phyloP scores from a whole-genome alignment of 768 basidiomycete genomes.

The Suillus luteus region DNA sequence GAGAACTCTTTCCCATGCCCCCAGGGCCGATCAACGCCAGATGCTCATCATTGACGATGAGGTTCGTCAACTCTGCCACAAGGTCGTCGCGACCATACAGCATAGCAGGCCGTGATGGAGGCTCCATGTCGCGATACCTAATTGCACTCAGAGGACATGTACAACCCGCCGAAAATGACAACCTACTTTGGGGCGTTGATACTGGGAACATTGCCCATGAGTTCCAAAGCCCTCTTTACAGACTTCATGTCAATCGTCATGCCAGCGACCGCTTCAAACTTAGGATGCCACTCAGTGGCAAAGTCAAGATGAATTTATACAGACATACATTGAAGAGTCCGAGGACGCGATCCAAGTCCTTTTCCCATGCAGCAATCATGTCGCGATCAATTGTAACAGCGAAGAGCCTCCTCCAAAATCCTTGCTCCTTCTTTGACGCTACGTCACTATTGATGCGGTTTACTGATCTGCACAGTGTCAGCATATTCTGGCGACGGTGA shows the following conservation, averaged over 20 bases:
- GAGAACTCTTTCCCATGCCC: conserved; percentile 4
- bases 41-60: not conserved
- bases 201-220: not conserved
- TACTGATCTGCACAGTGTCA: no score
- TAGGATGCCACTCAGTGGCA: not conserved
- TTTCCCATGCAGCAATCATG: no score
- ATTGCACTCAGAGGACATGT: not conserved
- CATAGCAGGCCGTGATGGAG: not conserved
- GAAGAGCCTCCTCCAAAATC: no score
- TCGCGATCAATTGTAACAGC: no score
- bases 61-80: not conserved
- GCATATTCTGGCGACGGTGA: no score
- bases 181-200: not conserved
- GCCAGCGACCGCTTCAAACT: not conserved
- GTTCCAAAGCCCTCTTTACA: not conserved
- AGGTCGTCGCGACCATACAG: not conserved
- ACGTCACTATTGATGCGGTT: no score
- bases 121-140: not conserved
- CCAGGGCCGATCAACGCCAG: not conserved
- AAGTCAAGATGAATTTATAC: not conserved
- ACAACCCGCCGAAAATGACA: not conserved
- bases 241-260: not conserved
- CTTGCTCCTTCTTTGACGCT: no score
- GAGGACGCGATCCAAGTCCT: no score
- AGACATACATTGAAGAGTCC: no score